These are phyloP conservation scores for Monosporascus sp. DNA, from an alignment of 2,329 filamentous ascomycete species.

Conservation along the genomic window DNA sequence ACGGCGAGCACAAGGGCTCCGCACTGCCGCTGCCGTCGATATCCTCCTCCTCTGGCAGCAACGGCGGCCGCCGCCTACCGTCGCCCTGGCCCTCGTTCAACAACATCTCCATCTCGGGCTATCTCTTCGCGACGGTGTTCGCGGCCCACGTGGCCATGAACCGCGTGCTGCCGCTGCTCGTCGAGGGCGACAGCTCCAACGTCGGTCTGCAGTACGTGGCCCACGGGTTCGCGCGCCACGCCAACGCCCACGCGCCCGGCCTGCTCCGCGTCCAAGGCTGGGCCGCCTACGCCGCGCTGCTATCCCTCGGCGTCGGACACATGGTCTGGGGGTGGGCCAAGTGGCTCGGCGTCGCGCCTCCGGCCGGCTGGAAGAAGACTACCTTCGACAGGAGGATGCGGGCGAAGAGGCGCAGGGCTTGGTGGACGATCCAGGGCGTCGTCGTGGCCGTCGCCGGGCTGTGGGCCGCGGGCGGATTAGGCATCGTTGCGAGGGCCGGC, in stretches of 20 bases:
- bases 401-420: conserved; percentile 56
- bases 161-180: conserved; percentile 65
- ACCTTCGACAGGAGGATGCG: conserved; percentile 46
- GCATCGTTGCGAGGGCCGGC: conserved; percentile 70
- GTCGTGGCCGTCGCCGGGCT: conserved; percentile 53
- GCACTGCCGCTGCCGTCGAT: conserved; percentile 25
- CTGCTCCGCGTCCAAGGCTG: conserved; percentile 52
- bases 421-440: conserved; percentile 67
- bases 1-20: conserved; percentile 58
- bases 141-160: conserved; percentile 71
- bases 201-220: conserved; percentile 79
- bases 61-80: conserved; percentile 20
- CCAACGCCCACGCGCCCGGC: background rate
- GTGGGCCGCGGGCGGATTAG: conserved; percentile 81
- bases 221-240: conserved; percentile 76
- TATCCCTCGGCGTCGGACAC: conserved; percentile 67
- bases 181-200: conserved; percentile 82
- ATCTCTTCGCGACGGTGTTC: conserved; percentile 60
- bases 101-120: conserved; percentile 68
- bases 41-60: conserved; percentile 21
- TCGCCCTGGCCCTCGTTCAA: conserved; percentile 67
- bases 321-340: conserved; percentile 81
- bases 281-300: conserved; percentile 62
- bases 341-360: conserved; percentile 66
- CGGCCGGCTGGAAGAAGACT: conserved; percentile 44